Conservation (phyloP, 176 grass and related monocot species). For the Thinopyrum elongatum region DNA sequence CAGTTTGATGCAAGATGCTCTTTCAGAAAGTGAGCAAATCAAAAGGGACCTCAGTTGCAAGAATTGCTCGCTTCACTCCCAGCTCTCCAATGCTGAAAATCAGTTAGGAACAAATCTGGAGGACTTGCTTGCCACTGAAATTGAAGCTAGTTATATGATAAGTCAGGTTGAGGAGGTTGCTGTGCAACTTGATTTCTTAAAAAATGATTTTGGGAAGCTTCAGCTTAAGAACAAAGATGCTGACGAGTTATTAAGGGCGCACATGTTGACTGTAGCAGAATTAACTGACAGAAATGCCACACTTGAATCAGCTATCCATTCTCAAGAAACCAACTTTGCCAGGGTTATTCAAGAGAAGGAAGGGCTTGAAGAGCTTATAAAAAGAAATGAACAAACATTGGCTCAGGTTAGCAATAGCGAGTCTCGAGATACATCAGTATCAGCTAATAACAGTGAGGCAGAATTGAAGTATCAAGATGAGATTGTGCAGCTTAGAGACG, state of each 20-base stretch:
- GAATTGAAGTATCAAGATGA: slow-evolving; percentile 56
- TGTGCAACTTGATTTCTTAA: slow-evolving; percentile 46
- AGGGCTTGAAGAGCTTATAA: slow-evolving; percentile 35
- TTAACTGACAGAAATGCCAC: slow-evolving; percentile 51
- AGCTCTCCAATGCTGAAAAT: slow-evolving; percentile 54
- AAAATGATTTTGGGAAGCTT: slow-evolving; percentile 55
- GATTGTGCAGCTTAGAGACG: slow-evolving; percentile 59
- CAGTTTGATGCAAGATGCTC: slow-evolving; percentile 65
- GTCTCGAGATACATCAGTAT: slow-evolving; percentile 37
- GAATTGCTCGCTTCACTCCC: slow-evolving; percentile 36
- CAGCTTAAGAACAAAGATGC: slow-evolving; percentile 39
- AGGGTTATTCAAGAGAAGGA: slow-evolving; percentile 52
- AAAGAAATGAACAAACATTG: slow-evolving; percentile 29
- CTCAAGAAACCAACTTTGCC: slow-evolving; percentile 37
- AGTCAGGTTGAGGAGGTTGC: slow-evolving; percentile 47
- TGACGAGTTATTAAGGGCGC: slow-evolving; percentile 27
- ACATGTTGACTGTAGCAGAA: slow-evolving; percentile 45
- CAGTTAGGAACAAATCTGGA: slow-evolving; percentile 53
- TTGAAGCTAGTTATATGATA: slow-evolving; percentile 70
- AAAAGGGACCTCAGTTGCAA: slow-evolving; percentile 46
- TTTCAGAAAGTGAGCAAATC: slow-evolving; percentile 60
- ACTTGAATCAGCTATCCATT: slow-evolving; percentile 42
- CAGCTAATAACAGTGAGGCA: slow-evolving; percentile 21
- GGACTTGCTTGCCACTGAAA: slow-evolving; percentile 60
- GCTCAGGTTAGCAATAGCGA: slow-evolving; percentile 33